These are phyloP conservation scores for Malassezia dermatis DNA, from an alignment of 1,284 basidiomycete species.

Conservation along the genomic window DNA sequence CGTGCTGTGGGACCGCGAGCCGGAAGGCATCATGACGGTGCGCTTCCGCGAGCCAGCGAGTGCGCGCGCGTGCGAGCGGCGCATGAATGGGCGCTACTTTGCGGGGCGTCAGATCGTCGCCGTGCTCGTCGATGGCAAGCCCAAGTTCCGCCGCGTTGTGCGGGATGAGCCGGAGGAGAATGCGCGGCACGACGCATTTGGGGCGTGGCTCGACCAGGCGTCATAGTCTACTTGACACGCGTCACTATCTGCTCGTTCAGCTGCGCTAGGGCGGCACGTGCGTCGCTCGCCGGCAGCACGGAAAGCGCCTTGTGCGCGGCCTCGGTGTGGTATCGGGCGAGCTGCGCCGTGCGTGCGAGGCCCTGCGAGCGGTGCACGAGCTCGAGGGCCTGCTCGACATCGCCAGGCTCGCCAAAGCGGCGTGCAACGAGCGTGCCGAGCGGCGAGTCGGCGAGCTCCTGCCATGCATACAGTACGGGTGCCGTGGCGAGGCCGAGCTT, in stretches of 20 bases:
- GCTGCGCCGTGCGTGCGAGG: constrained; percentile 31
- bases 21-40: constrained; percentile 88
- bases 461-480: constrained; percentile 86
- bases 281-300: constrained; percentile 30
- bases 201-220: constrained; percentile 25
- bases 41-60: constrained; percentile 80
- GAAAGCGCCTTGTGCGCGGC: constrained; percentile 25
- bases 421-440: constrained; percentile 64
- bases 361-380: constrained; percentile 32
- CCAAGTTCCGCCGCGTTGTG: constrained; percentile 56
- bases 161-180: constrained; percentile 19
- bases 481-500: constrained; percentile 79
- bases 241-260: constrained; percentile 36
- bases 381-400: constrained; percentile 63
- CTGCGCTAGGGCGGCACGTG: constrained; percentile 32
- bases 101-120: constrained; percentile 73
- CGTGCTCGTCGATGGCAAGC: constrained; percentile 65
- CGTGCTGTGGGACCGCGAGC: constrained; percentile 89
- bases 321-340: constrained; percentile 37
- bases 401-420: constrained; percentile 70
- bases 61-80: constrained; percentile 61
- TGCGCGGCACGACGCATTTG: constrained; percentile 20
- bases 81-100: constrained; percentile 93
- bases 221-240: constrained; percentile 26
- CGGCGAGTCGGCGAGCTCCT: constrained; percentile 62